Percentiles rank a stretch among this genome's conserved stretches.
These are phyloP conservation scores for Russula ochroleuca DNA, from an alignment of 768 basidiomycete species.

Conservation along the genomic window DNA sequence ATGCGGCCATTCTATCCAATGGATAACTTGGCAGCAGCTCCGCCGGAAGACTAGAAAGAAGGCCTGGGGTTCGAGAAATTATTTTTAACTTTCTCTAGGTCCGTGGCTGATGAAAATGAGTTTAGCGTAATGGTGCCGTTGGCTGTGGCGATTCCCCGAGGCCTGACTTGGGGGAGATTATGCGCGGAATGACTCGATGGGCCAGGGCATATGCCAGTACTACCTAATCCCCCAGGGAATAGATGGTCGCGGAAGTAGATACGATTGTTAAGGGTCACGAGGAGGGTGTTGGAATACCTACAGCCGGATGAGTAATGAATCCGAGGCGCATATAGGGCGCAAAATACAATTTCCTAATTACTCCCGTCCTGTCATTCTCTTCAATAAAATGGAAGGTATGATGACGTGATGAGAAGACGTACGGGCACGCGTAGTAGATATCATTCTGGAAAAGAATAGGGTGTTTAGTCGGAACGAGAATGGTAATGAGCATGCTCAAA, in stretches of 20 bases:
- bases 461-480: not conserved
- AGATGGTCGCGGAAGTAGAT: conserved; percentile 7
- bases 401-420: not conserved
- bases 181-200: not conserved
- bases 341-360: conserved; percentile 27
- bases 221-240: not conserved
- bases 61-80: not conserved
- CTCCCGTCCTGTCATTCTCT: conserved; percentile 18
- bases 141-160: not conserved
- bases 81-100: not conserved
- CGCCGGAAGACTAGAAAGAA: not conserved
- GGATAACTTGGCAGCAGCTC: not conserved
- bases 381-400: not conserved
- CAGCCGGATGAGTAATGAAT: not conserved
- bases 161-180: not conserved
- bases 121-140: not conserved
- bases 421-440: conserved; percentile 13
- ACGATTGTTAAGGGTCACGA: conserved; percentile 10
- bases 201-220: not conserved
- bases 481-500: not conserved
- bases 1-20: not conserved
- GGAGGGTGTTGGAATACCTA: conserved; percentile 13
- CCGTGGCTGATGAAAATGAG: not conserved
- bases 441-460: conserved; percentile 5
- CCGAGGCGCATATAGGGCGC: not conserved